These are phyloP conservation scores for Juglanconis juglandina DNA, from an alignment of 2,329 filamentous ascomycete genomes.

Conservation along the genomic window DNA sequence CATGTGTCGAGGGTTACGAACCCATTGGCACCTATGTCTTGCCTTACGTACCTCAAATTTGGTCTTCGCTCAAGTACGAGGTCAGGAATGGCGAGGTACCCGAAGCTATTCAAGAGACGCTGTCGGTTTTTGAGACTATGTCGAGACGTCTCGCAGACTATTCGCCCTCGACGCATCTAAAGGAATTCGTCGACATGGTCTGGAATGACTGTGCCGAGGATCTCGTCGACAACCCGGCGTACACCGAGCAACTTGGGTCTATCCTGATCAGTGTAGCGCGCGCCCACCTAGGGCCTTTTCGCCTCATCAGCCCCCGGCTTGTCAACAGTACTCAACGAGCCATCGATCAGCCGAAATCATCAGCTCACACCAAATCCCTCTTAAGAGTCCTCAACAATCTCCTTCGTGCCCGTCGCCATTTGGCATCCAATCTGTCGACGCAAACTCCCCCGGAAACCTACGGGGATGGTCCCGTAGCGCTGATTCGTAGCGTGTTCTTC, in stretches of 20 bases:
- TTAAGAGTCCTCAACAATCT: constrained; percentile 49
- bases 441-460: neutral
- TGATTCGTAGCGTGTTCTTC: constrained; percentile 44
- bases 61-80: constrained; percentile 61
- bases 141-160: constrained; percentile 31
- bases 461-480: constrained; percentile 18
- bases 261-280: constrained; percentile 16
- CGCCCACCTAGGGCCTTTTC: constrained; percentile 48
- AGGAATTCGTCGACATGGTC: constrained; percentile 44
- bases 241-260: constrained; percentile 42
- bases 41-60: constrained; percentile 50
- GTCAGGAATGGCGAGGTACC: constrained; percentile 59
- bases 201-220: constrained; percentile 54
- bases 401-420: constrained; percentile 26
- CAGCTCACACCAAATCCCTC: constrained; percentile 49
- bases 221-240: constrained; percentile 46
- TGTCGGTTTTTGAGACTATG: constrained; percentile 51
- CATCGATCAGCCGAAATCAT: constrained; percentile 47
- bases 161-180: constrained; percentile 33
- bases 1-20: constrained; percentile 49
- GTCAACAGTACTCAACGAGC: constrained; percentile 47
- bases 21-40: constrained; percentile 43
- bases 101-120: constrained; percentile 54
- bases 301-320: constrained; percentile 43
- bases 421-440: constrained; percentile 12